A percentile compares a stretch with the other conserved stretches of the same genome.
Conservation (phyloP, 2,329 filamentous ascomycete genomes). For the Aspergillus tubingensis region DNA sequence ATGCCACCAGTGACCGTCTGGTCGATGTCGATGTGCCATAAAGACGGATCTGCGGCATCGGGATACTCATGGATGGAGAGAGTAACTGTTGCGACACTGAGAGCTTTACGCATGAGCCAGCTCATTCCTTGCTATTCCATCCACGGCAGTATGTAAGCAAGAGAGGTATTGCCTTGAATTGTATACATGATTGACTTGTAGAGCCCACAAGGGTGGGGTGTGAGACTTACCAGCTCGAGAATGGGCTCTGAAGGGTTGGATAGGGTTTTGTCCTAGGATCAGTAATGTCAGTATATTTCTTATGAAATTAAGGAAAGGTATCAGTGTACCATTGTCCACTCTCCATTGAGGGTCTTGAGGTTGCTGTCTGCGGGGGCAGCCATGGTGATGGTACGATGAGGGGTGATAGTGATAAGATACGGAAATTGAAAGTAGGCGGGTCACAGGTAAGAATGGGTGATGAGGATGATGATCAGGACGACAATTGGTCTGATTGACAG, state of each 20-base stretch:
- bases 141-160: slow-evolving; percentile 14
- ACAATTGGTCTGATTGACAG: not conserved
- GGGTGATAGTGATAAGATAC: slow-evolving; percentile 1
- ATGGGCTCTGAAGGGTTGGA: slow-evolving; percentile 69
- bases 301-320: not conserved
- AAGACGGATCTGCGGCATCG: slow-evolving; percentile 41
- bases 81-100: slow-evolving; percentile 68
- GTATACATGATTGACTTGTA: not conserved
- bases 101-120: slow-evolving; percentile 72
- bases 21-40: slow-evolving; percentile 69
- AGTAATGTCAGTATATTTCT: not conserved
- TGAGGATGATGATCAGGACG: not conserved
- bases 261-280: slow-evolving; percentile 68
- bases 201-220: slow-evolving; percentile 6
- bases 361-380: slow-evolving; percentile 69
- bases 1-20: slow-evolving; percentile 73
- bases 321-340: slow-evolving; percentile 67
- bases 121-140: slow-evolving; percentile 62
- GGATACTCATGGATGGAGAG: slow-evolving; percentile 62
- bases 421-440: not conserved
- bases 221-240: slow-evolving; percentile 58
- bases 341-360: slow-evolving; percentile 67
- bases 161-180: not conserved
- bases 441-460: not conserved
- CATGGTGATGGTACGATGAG: slow-evolving; percentile 54